These are phyloP conservation scores for Diplodia intermedia DNA, from an alignment of 2,329 filamentous ascomycete species.

Conservation along the genomic window DNA sequence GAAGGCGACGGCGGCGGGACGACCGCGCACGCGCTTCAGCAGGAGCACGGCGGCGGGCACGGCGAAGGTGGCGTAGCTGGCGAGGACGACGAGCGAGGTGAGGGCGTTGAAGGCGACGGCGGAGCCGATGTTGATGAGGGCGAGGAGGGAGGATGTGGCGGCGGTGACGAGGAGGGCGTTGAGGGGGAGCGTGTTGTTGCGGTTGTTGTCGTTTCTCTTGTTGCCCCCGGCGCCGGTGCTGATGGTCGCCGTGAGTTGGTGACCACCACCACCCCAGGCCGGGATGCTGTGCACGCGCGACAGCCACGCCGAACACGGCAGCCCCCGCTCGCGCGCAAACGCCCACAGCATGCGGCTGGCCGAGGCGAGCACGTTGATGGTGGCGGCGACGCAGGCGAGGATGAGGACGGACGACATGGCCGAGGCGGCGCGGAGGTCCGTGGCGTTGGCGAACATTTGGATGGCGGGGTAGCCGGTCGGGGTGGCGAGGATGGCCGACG, in stretches of 20 bases:
- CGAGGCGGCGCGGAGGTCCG: constrained; percentile 50
- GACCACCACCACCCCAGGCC: constrained; percentile 46
- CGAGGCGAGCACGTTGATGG: constrained; percentile 49
- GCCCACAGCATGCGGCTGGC: constrained; percentile 53
- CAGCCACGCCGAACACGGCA: constrained; percentile 47
- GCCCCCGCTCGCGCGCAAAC: constrained; percentile 53
- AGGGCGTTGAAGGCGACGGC: constrained; percentile 33
- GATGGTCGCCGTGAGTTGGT: constrained; percentile 50
- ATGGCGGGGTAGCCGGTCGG: constrained; percentile 51
- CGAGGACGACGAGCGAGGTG: constrained; percentile 19
- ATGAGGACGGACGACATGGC: constrained; percentile 56
- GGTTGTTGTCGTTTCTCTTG: background rate
- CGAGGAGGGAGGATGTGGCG: constrained; percentile 48
- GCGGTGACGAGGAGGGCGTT: constrained; percentile 37
- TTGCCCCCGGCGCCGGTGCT: constrained; percentile 33
- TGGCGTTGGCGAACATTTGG: constrained; percentile 54
- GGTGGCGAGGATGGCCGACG: constrained; percentile 39
- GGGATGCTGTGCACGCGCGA: constrained; percentile 38
- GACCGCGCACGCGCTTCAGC: background rate
- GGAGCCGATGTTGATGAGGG: constrained; percentile 62
- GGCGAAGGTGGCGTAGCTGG: constrained; percentile 6
- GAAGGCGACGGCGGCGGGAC: background rate
- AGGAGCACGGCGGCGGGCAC: constrained; percentile 35
- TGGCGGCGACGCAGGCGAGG: constrained; percentile 50
- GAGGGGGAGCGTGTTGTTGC: constrained; percentile 41